phyloP scores from a whole-genome alignment of 805 yeast species.

The Zygosaccharomyces rouxii region DNA sequence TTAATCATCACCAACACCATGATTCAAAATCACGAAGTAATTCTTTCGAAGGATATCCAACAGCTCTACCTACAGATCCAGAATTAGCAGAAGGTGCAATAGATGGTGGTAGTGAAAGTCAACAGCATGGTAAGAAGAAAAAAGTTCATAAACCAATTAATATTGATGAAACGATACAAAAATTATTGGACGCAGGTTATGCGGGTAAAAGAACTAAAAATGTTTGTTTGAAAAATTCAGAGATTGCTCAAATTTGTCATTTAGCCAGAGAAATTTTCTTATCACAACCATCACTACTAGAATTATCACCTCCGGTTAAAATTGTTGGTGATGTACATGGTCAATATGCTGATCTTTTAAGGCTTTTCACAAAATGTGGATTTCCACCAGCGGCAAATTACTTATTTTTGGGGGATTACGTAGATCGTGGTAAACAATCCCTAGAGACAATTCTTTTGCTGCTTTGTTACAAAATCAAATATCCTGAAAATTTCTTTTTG shows the following conservation, averaged over 20 bases:
- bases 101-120: conserved; percentile 23
- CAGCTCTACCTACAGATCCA: conserved; percentile 11
- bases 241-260: conserved; percentile 80
- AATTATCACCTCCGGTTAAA: conserved; percentile 76
- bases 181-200: conserved; percentile 92
- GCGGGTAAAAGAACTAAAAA: conserved; percentile 88
- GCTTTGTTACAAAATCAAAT: conserved; percentile 90
- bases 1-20: conserved; percentile 5
- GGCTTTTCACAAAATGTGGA: conserved; percentile 93
- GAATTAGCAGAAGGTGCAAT: conserved; percentile 13
- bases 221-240: conserved; percentile 84
- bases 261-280: conserved; percentile 85
- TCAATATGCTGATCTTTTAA: conserved; percentile 84
- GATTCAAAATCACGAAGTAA: conserved; percentile 7
- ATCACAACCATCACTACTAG: conserved; percentile 85
- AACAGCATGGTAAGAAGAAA: conserved; percentile 23
- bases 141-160: conserved; percentile 40
- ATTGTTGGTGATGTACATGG: conserved; percentile 95
- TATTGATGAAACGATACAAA: conserved; percentile 85
- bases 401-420: conserved; percentile 92
- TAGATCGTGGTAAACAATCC: conserved; percentile 95
- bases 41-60: conserved; percentile 26
- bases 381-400: conserved; percentile 94
- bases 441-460: conserved; percentile 84
- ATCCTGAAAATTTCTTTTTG: conserved; percentile 92